These are phyloP conservation scores for Flammula alnicola DNA, from an alignment of 1,284 basidiomycete species.

Conservation along the genomic window DNA sequence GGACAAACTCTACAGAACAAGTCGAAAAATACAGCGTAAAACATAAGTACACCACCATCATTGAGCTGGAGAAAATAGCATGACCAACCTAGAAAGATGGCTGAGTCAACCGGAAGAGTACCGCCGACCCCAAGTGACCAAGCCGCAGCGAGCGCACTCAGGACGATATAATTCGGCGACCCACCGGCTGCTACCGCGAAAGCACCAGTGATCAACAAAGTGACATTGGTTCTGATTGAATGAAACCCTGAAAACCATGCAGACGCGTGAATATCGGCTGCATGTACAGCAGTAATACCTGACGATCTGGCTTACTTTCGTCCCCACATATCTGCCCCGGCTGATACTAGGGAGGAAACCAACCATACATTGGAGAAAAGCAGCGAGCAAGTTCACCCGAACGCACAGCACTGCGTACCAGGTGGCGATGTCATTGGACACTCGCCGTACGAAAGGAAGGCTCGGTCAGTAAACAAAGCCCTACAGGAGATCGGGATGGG, in stretches of 20 bases:
- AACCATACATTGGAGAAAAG: conserved; percentile 61
- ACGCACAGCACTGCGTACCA: no score
- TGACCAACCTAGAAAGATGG: conserved; percentile 72
- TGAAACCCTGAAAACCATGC: conserved; percentile 49
- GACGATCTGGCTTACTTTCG: conserved; percentile 41
- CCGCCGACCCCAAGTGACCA: conserved; percentile 69
- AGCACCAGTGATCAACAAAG: conserved; percentile 70
- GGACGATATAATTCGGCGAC: conserved; percentile 54
- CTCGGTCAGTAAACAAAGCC: no score
- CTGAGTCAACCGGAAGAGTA: conserved; percentile 79
- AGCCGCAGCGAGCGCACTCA: conserved; percentile 59
- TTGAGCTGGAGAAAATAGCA: neutral
- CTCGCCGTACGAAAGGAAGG: no score
- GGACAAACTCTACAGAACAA: conserved; percentile 57
- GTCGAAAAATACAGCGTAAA: neutral
- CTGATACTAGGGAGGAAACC: conserved; percentile 67
- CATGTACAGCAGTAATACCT: no score
- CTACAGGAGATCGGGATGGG: no score
- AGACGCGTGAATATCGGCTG: conserved; percentile 24
- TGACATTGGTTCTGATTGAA: conserved; percentile 85
- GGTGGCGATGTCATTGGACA: no score
- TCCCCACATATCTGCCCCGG: conserved; percentile 68
- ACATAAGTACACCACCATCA: neutral
- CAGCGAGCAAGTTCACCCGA: no score
- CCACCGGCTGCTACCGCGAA: conserved; percentile 69